Evolutionary conservation across 768 basidiomycete genomes (phyloP).

Genomic region (Lactarius sp.): DNA sequence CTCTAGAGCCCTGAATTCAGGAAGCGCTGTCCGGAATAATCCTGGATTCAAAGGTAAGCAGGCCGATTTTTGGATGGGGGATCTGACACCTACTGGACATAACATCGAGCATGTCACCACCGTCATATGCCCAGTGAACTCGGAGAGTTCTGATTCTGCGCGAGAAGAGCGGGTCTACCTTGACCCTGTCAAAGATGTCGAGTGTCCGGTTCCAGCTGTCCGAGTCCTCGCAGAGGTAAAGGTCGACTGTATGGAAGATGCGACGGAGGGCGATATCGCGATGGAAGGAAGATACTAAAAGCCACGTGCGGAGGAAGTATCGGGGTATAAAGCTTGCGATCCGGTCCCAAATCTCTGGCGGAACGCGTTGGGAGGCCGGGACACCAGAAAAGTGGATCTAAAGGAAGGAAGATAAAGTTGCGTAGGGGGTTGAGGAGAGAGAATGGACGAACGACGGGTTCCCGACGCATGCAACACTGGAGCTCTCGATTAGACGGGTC

Average conservation of each 20-base stretch:
- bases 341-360: slow-evolving; percentile 63
- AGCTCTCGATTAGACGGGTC: no score
- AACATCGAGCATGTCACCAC: slow-evolving; percentile 60
- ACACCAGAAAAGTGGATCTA: slow-evolving; percentile 51
- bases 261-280: slow-evolving; percentile 58
- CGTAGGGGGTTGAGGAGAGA: neutral
- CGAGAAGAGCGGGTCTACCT: slow-evolving; percentile 57
- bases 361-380: slow-evolving; percentile 57
- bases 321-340: slow-evolving; percentile 59
- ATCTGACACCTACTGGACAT: slow-evolving; percentile 49
- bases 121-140: slow-evolving; percentile 66
- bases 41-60: slow-evolving; percentile 50
- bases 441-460: slow-evolving; percentile 40
- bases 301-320: slow-evolving; percentile 64
- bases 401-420: slow-evolving; percentile 10
- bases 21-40: slow-evolving; percentile 58
- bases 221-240: slow-evolving; percentile 62
- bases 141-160: slow-evolving; percentile 53
- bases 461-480: no score
- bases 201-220: slow-evolving; percentile 56
- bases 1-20: slow-evolving; percentile 53
- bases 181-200: slow-evolving; percentile 64
- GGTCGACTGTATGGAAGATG: slow-evolving; percentile 63
- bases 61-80: slow-evolving; percentile 55
- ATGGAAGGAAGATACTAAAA: slow-evolving; percentile 59